phyloP scores from a whole-genome alignment of 73 alveolate genomes.

The Uronychia binucleata region DNA sequence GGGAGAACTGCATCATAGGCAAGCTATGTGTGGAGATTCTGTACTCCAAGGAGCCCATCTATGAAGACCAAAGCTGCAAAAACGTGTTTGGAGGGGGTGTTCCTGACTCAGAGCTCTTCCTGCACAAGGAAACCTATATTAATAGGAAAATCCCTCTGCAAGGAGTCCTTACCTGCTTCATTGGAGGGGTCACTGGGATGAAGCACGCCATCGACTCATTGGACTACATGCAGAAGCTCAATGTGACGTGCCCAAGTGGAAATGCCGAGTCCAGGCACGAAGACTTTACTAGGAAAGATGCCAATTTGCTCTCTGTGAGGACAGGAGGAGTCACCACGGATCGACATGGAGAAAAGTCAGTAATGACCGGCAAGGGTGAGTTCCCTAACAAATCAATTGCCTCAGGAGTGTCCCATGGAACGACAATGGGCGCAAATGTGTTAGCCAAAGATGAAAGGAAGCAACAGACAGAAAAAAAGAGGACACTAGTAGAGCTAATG shows the following conservation, averaged over 20 bases:
- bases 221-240: slow-evolving; percentile 42
- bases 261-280: too few species aligned
- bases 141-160: slow-evolving; percentile 60
- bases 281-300: too few species aligned
- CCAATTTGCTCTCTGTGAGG: too few species aligned
- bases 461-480: slow-evolving; percentile 38
- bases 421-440: background rate
- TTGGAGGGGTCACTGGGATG: slow-evolving; percentile 29
- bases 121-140: slow-evolving; percentile 51
- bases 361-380: background rate
- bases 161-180: slow-evolving; percentile 19
- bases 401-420: slow-evolving; percentile 6
- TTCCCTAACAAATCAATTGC: slow-evolving; percentile 3
- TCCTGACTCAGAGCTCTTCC: slow-evolving; percentile 18
- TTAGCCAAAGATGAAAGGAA: background rate
- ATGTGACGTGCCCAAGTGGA: too few species aligned
- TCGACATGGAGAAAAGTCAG: background rate
- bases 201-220: slow-evolving; percentile 36
- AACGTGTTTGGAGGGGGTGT: slow-evolving; percentile 4
- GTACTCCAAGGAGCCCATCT: slow-evolving; percentile 8
- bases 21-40: slow-evolving; percentile 39
- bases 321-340: background rate
- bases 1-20: slow-evolving; percentile 60
- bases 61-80: background rate
- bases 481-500: slow-evolving; percentile 32